A percentile compares a stretch with the other conserved stretches of the same genome.
Evolutionary conservation across 371 early-diverging fungal genomes (phyloP).

Genomic region (Circinella minor): DNA sequence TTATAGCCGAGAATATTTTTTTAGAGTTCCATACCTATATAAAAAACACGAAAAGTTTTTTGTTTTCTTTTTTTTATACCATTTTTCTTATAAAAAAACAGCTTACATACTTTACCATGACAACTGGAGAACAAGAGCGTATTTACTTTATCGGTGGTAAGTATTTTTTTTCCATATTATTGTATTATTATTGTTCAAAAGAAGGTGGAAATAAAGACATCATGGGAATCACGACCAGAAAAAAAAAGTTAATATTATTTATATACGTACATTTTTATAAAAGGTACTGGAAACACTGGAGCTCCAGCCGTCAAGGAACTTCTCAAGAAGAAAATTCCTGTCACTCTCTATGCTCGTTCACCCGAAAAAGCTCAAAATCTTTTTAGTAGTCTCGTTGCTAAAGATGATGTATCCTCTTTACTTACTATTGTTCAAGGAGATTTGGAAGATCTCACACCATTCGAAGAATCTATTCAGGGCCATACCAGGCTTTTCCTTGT

Average conservation of each 20-base stretch:
- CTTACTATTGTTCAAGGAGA: background rate
- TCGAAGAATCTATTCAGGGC: constrained; percentile 27
- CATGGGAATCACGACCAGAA: too few relatives aligned
- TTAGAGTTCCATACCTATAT: too few relatives aligned
- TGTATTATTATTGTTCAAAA: background rate
- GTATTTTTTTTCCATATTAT: background rate
- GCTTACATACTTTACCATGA: too few relatives aligned
- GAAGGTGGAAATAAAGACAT: too few relatives aligned
- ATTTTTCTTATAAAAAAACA: too few relatives aligned
- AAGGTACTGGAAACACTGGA: constrained; percentile 29
- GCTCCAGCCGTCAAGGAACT: constrained; percentile 17
- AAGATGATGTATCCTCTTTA: background rate
- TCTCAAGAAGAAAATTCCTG: constrained; percentile 15
- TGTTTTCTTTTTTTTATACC: too few relatives aligned
- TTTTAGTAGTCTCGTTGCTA: constrained; percentile 6
- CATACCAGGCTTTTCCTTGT: constrained; percentile 24
- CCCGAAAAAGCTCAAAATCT: constrained; percentile 16
- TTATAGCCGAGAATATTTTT: too few relatives aligned
- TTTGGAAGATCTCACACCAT: constrained; percentile 9
- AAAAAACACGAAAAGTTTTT: too few relatives aligned
- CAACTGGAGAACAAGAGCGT: too few relatives aligned
- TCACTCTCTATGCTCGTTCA: constrained; percentile 20
- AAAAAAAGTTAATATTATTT: too few relatives aligned
- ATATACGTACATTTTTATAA: constrained; percentile 15
- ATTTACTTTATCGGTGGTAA: too few relatives aligned